Evolutionary conservation across 345 rosid genomes (phyloP).

Genomic region (Brassica rapa): DNA sequence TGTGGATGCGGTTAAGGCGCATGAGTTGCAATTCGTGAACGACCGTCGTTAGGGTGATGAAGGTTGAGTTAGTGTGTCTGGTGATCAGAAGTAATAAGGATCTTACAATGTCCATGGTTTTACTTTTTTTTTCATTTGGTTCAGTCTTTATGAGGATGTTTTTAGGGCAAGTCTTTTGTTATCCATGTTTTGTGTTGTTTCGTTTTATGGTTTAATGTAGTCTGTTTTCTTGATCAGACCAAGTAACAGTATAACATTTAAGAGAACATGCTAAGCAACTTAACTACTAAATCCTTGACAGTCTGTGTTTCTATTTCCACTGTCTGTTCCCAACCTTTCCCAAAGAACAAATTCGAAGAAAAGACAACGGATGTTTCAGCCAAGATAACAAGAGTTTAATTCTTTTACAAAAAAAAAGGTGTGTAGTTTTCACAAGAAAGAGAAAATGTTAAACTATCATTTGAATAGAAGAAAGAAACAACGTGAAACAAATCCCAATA

Average conservation of each 20-base stretch:
- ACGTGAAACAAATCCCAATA: slow-evolving; percentile 10
- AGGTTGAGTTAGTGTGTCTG: not conserved
- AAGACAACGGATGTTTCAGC: not conserved
- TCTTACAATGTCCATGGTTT: not conserved
- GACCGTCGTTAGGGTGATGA: not conserved
- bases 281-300: not conserved
- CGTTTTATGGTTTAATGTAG: not conserved
- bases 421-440: not conserved
- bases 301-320: not conserved
- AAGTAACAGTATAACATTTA: too few species aligned
- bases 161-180: not conserved
- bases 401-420: not conserved
- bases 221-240: not conserved
- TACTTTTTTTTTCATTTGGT: not conserved
- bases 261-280: not conserved
- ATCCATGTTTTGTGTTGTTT: not conserved
- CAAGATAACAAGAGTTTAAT: not conserved
- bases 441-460: not conserved
- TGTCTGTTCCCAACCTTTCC: not conserved
- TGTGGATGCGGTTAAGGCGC: not conserved
- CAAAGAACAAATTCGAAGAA: not conserved
- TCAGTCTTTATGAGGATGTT: not conserved
- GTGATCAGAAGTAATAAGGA: not conserved
- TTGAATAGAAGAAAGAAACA: not conserved
- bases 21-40: not conserved